These are phyloP conservation scores for Rhododendron vialii DNA, from an alignment of 148 eudicot genomes.

Conservation along the genomic window DNA sequence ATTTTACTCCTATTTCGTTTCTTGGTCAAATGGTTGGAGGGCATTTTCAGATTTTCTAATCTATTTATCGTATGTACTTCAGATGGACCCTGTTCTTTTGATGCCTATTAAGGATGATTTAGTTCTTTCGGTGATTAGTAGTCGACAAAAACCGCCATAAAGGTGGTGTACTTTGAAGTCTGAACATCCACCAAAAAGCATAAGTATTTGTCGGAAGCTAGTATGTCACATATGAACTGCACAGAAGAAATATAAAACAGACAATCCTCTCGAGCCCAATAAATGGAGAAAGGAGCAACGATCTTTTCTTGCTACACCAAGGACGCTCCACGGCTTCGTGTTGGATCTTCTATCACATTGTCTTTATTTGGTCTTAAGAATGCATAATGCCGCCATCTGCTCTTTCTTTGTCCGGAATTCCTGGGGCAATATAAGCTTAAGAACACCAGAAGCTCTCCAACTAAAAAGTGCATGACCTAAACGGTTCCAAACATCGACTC, in stretches of 20 bases:
- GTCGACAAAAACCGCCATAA: neutral
- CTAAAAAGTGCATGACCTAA: neutral
- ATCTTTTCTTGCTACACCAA: neutral
- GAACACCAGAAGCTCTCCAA: neutral
- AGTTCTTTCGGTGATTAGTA: neutral
- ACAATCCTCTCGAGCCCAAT: neutral
- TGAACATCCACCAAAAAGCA: neutral
- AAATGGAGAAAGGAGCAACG: neutral
- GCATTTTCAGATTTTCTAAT: neutral
- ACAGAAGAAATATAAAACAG: neutral
- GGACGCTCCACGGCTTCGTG: neutral
- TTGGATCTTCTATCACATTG: neutral
- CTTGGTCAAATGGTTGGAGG: neutral
- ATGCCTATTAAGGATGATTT: neutral
- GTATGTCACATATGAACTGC: neutral
- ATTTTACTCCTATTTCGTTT: neutral
- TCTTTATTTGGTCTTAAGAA: neutral
- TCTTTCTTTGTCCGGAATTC: neutral
- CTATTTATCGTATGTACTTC: neutral
- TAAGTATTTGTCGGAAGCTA: neutral
- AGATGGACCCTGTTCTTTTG: neutral
- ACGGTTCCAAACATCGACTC: neutral
- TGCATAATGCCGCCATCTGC: neutral
- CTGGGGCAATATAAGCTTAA: neutral
- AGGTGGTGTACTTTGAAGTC: neutral